A percentile compares a stretch with the other conserved stretches of the same genome.
Conservation (phyloP, 148 eudicot genomes). For the Persicaria maculosa region DNA sequence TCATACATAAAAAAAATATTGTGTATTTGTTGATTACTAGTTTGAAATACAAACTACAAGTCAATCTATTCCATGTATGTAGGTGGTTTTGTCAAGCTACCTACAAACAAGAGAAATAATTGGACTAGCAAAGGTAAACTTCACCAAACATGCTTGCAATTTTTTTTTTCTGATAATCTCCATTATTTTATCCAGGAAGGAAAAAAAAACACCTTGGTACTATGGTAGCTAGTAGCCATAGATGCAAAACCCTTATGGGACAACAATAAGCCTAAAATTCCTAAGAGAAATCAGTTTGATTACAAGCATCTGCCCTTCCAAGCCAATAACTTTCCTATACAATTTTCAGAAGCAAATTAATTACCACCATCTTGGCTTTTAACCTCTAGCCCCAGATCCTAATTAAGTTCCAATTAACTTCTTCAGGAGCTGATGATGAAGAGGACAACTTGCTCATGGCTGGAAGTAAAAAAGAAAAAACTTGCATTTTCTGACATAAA, state of each 20-base stretch:
- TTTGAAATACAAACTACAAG: not conserved
- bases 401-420: not conserved
- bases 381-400: not conserved
- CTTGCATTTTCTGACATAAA: not conserved
- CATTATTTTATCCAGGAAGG: slow-evolving; percentile 5
- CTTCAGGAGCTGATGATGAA: not conserved
- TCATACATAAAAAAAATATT: too few relatives aligned
- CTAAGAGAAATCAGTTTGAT: slow-evolving; percentile 20
- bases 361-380: slow-evolving; percentile 1
- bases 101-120: slow-evolving; percentile 9
- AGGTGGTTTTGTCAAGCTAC: not conserved
- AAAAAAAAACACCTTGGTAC: slow-evolving; percentile 6
- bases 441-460: slow-evolving; percentile 9
- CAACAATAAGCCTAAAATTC: slow-evolving; percentile 17
- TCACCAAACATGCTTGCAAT: not conserved
- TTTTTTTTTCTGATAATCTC: not conserved
- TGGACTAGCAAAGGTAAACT: not conserved
- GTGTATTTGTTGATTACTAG: not conserved
- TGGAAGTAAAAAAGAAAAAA: not conserved
- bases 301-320: not conserved
- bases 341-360: not conserved
- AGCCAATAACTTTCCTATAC: slow-evolving; percentile 4
- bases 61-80: not conserved
- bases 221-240: slow-evolving; percentile 15
- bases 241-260: slow-evolving; percentile 22